Conservation (phyloP, 2,329 filamentous ascomycete species). For the Intubia oerlemansii region DNA sequence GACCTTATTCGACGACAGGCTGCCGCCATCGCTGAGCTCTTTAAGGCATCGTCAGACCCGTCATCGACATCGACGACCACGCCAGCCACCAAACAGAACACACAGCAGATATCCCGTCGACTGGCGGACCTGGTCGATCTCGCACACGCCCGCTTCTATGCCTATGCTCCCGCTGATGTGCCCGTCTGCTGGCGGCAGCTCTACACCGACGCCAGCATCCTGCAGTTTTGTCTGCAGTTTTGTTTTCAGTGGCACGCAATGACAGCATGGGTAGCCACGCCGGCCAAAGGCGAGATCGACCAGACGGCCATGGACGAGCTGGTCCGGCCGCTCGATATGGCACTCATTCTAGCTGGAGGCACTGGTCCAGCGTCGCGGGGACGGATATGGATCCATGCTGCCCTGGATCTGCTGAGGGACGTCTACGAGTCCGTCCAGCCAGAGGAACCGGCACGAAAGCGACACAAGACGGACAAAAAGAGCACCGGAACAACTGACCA, state of each 20-base stretch:
- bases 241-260: too few relatives aligned
- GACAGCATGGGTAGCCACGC: too few relatives aligned
- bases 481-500: background rate
- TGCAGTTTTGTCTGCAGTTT: too few relatives aligned
- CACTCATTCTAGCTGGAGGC: constrained; percentile 53
- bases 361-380: constrained; percentile 27
- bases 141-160: constrained; percentile 45
- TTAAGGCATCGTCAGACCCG: background rate
- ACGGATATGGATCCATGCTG: constrained; percentile 25
- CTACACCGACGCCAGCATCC: constrained; percentile 48
- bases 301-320: constrained; percentile 25
- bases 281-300: too few relatives aligned
- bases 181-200: constrained; percentile 47
- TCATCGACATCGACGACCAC: background rate
- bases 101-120: constrained; percentile 12
- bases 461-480: background rate
- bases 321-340: constrained; percentile 50
- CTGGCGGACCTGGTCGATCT: constrained; percentile 35
- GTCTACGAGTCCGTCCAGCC: constrained; percentile 10
- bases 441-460: too few relatives aligned
- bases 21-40: constrained; percentile 1
- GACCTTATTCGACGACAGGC: constrained; percentile 9
- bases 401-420: constrained; percentile 21
- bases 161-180: constrained; percentile 45
- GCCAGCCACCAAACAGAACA: background rate